Base-by-base conservation (phyloP, 2,329 filamentous ascomycete genomes). In the Gaeumannomyces tritici region DNA sequence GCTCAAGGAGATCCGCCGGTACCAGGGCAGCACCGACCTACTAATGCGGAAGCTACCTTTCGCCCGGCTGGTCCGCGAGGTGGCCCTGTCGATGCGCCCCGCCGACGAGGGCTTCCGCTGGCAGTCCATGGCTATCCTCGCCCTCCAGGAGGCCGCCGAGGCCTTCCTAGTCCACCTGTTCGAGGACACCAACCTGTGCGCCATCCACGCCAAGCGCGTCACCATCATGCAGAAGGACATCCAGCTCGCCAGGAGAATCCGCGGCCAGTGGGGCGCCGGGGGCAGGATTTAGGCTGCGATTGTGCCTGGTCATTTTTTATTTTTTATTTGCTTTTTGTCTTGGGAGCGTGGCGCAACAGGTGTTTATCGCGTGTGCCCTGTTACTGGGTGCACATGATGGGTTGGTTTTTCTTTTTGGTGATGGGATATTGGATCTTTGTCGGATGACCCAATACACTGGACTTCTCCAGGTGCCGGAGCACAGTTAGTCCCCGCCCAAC, bases 171-270 rank as follows among this genome's bases (percentile, higher is more conserved):
- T 98, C 79, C 96, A 93, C 57, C 89, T 98, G 68, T 98, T 98
- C 72, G 93, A 98, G 80, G 93, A 98, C 76, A 97, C 93, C 81
- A 98, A 98, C 83, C 82, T 96, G 61, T 98, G 93, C 81, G 93
- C 95, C 74, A 96, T 98, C 78, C 95, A 98, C 81, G 93, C 95
- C 80, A 98, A 98, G 88, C 92, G 95, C 82, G 92, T 98, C 61
- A 98, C 93, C 54, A 96, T 97, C 70, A 93, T 96, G 90, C 91
- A 93, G 76, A 96, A 96, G 79, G 93, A 61, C 27, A 96, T 99
- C 70, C 93, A 97, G 77, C 83, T 98, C 64, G 93, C 93, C 26
- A 80, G 90, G 70, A 79, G 90, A 67, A 92, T 93, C 76, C 81
- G 90, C 42, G 42, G 42, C 7, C 42, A 51, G 42, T 51, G 42